These are phyloP conservation scores for Verticillium albo-atrum DNA, from an alignment of 2,329 filamentous ascomycete species.

Conservation along the genomic window DNA sequence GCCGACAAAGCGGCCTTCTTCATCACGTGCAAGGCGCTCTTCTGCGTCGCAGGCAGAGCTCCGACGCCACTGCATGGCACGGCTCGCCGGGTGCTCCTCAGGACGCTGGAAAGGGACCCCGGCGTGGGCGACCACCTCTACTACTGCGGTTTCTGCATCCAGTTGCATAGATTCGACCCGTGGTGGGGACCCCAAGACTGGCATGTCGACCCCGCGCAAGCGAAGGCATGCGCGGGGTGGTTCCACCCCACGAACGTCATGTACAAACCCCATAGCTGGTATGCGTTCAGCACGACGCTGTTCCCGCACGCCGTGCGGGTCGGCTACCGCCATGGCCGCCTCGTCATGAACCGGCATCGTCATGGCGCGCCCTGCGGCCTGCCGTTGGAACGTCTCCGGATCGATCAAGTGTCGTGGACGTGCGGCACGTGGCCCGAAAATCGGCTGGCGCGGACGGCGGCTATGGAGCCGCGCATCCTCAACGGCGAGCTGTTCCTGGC, in stretches of 20 bases:
- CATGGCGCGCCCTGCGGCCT: background rate
- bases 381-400: background rate
- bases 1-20: background rate
- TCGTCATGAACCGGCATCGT: background rate
- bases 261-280: background rate
- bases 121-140: background rate
- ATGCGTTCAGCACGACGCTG: background rate
- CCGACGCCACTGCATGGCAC: background rate
- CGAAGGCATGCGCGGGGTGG: background rate
- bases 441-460: background rate
- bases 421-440: background rate
- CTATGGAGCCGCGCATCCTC: background rate
- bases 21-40: background rate
- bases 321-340: background rate
- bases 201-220: background rate
- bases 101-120: background rate
- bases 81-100: background rate
- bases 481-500: background rate
- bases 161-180: background rate
- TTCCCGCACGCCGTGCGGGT: background rate
- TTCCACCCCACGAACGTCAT: background rate
- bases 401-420: background rate
- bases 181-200: background rate
- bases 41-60: background rate
- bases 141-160: background rate